Evolutionary conservation across 2,329 filamentous ascomycete genomes (phyloP).

Genomic region (Trichoderma cornu-damae): DNA sequence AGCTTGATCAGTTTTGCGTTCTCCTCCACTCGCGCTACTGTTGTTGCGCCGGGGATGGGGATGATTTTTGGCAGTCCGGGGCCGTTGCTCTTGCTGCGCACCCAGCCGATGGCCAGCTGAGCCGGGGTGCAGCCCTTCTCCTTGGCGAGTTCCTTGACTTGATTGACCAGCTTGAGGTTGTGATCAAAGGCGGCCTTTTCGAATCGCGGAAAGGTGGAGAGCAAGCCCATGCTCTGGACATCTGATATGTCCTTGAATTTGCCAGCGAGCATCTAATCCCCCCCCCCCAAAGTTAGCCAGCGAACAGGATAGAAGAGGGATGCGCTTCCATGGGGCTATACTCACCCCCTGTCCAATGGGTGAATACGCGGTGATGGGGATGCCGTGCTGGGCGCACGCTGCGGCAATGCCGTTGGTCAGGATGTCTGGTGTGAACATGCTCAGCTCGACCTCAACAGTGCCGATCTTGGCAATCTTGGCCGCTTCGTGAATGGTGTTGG

Average conservation of each 20-base stretch:
- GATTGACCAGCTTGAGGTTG: constrained; percentile 58
- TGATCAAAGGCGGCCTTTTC: constrained; percentile 56
- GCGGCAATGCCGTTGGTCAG: constrained; percentile 48
- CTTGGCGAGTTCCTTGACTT: constrained; percentile 53
- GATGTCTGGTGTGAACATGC: constrained; percentile 45
- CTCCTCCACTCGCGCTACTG: constrained; percentile 52
- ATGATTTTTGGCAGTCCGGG: constrained; percentile 55
- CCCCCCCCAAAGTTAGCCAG: constrained; percentile 5
- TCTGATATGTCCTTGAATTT: constrained; percentile 26
- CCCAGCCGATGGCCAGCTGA: constrained; percentile 65
- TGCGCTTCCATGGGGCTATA: constrained; percentile 14
- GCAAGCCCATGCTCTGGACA: constrained; percentile 23
- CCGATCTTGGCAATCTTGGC: constrained; percentile 41
- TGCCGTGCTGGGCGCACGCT: constrained; percentile 57
- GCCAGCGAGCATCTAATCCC: constrained; percentile 30
- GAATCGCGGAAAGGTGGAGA: constrained; percentile 51
- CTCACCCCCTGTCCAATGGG: constrained; percentile 28
- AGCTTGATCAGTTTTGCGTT: constrained; percentile 50
- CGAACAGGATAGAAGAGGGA: background rate
- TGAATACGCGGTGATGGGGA: constrained; percentile 66
- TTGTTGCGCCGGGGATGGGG: constrained; percentile 62
- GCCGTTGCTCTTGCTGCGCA: constrained; percentile 43
- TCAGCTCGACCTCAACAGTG: constrained; percentile 52
- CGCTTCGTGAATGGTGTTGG: constrained; percentile 45
- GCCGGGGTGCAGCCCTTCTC: constrained; percentile 56